These are phyloP conservation scores for Stachybotrys elegans DNA, from an alignment of 2,329 filamentous ascomycete genomes.

Conservation along the genomic window DNA sequence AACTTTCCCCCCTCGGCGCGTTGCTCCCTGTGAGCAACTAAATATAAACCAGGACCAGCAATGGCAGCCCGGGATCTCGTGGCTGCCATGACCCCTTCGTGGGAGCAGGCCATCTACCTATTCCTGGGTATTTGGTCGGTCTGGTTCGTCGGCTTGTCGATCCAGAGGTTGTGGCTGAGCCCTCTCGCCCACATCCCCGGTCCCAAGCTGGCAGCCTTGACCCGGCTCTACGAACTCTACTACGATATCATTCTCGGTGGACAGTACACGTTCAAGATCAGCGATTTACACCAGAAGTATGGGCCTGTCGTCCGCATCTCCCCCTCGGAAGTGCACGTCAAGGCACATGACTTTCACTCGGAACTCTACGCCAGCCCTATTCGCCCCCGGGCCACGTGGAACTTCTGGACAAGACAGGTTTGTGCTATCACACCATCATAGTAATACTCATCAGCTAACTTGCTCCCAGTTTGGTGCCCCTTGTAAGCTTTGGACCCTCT, in stretches of 20 bases:
- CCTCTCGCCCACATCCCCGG: conserved; percentile 33
- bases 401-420: conserved; percentile 30
- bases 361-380: conserved; percentile 29
- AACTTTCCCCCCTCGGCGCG: conserved; percentile 6
- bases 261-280: conserved; percentile 36
- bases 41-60: conserved; percentile 7
- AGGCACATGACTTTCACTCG: conserved; percentile 31
- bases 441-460: conserved; percentile 11
- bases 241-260: conserved; percentile 37
- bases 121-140: conserved; percentile 20
- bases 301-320: conserved; percentile 35
- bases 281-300: conserved; percentile 35
- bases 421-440: conserved; percentile 3
- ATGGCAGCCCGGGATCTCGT: conserved; percentile 18
- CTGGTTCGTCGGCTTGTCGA: conserved; percentile 21
- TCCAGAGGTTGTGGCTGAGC: conserved; percentile 30
- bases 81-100: conserved; percentile 15
- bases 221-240: conserved; percentile 36
- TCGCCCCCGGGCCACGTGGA: conserved; percentile 25
- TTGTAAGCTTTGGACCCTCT: conserved; percentile 14
- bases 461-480: conserved; percentile 25
- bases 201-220: conserved; percentile 32
- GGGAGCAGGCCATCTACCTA: conserved; percentile 19
- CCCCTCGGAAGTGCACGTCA: conserved; percentile 34
- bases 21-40: conserved; percentile 18